Conservation (phyloP, 306 rosid species). For the Albizia julibrissin region DNA sequence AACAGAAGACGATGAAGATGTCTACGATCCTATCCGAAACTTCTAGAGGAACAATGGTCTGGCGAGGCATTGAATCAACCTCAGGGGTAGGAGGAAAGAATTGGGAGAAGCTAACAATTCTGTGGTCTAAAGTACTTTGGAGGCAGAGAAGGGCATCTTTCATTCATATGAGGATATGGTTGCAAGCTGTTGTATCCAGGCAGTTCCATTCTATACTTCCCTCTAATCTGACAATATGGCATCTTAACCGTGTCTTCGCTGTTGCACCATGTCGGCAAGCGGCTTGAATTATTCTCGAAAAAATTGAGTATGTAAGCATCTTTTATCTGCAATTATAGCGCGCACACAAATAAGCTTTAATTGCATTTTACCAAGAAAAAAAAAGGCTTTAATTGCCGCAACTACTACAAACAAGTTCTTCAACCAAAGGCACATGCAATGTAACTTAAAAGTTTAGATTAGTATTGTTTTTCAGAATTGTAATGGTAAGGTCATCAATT, state of each 20-base stretch:
- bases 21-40: constrained; percentile 5
- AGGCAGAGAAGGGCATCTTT: constrained; percentile 93
- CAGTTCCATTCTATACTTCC: constrained; percentile 86
- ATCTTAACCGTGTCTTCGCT: constrained; percentile 74
- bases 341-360: constrained; percentile 18
- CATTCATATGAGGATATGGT: constrained; percentile 88
- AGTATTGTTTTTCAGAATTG: no score
- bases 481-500: not conserved
- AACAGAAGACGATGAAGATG: not conserved
- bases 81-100: constrained; percentile 14
- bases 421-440: not conserved
- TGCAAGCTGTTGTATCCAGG: constrained; percentile 81
- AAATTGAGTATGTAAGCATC: constrained; percentile 90
- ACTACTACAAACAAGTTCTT: constrained; percentile 28
- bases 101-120: constrained; percentile 55
- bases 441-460: not conserved
- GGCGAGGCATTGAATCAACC: constrained; percentile 30
- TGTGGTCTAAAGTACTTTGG: constrained; percentile 63
- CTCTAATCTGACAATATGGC: constrained; percentile 92
- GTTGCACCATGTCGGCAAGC: constrained; percentile 92
- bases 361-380: not conserved
- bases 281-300: constrained; percentile 79
- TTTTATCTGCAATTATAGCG: constrained; percentile 69
- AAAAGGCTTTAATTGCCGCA: not conserved
- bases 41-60: constrained; percentile 12